Percentiles rank a stretch among this genome's conserved stretches.
Evolutionary conservation across 1,139 yeast genomes (phyloP).

Genomic region (Arxiozyma telluris): DNA sequence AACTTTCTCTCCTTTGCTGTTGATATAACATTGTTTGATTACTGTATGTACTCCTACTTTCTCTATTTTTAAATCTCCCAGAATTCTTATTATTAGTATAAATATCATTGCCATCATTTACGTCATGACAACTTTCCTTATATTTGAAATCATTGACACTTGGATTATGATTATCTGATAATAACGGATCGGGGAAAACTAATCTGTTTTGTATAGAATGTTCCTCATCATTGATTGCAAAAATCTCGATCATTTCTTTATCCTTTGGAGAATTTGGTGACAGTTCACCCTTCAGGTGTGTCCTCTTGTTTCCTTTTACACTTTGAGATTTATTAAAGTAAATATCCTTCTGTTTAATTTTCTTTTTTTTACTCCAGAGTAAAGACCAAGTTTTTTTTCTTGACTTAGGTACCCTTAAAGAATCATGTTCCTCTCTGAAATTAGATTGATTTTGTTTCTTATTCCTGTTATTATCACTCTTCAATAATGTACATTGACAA

Average conservation of each 20-base stretch:
- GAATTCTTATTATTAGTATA: background rate
- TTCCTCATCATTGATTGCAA: background rate
- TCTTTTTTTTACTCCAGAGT: background rate
- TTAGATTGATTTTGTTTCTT: background rate
- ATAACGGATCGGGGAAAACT: background rate
- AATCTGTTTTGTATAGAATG: background rate
- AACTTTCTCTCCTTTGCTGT: conserved; percentile 1
- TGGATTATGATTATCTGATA: background rate
- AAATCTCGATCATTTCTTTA: conserved; percentile 2
- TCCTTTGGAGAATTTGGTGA: background rate
- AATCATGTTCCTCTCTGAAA: background rate
- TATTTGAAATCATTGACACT: background rate
- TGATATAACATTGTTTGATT: background rate
- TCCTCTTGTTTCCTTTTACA: background rate
- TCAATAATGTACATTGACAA: background rate
- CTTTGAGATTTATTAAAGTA: background rate
- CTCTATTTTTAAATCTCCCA: background rate
- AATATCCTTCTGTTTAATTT: background rate
- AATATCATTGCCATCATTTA: background rate
- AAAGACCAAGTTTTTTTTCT: background rate
- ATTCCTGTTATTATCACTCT: background rate
- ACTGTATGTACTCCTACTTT: too few relatives aligned
- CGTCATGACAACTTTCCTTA: background rate
- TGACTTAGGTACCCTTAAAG: background rate
- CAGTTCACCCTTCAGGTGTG: background rate